Conservation (phyloP, 495 filamentous ascomycete genomes). For the Hyaloscypha bicolor region DNA sequence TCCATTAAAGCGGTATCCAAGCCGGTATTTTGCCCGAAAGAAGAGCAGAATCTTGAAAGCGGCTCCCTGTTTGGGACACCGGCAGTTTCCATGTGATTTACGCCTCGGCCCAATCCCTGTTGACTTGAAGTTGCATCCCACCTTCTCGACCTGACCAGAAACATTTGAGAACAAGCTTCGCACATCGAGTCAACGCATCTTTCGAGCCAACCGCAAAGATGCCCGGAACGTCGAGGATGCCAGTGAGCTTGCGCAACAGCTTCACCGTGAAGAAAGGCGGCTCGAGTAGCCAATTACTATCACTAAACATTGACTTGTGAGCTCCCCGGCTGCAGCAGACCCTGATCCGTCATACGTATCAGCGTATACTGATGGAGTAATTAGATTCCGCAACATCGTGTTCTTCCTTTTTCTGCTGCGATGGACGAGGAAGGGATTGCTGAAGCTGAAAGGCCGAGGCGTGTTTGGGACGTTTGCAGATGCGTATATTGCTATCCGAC, state of each 20-base stretch:
- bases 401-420: slow-evolving; percentile 90
- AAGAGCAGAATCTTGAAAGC: neutral
- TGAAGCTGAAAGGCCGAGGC: slow-evolving; percentile 87
- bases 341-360: neutral
- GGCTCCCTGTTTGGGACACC: neutral
- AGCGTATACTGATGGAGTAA: neutral
- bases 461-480: slow-evolving; percentile 76
- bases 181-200: neutral
- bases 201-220: slow-evolving; percentile 40
- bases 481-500: slow-evolving; percentile 66
- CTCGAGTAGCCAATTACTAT: slow-evolving; percentile 57
- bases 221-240: slow-evolving; percentile 68
- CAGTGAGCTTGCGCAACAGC: slow-evolving; percentile 65
- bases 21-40: slow-evolving; percentile 7
- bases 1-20: neutral
- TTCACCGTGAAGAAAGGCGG: slow-evolving; percentile 57
- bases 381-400: slow-evolving; percentile 81
- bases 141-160: slow-evolving; percentile 5
- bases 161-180: neutral
- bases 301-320: slow-evolving; percentile 82
- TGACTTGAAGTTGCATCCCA: slow-evolving; percentile 3
- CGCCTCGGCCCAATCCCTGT: slow-evolving; percentile 14
- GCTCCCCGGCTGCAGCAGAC: slow-evolving; percentile 30
- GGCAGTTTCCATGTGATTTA: slow-evolving; percentile 18
- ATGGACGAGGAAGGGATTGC: slow-evolving; percentile 77